phyloP scores from a whole-genome alignment of 768 basidiomycete genomes.

The Psilocybe cubensis region DNA sequence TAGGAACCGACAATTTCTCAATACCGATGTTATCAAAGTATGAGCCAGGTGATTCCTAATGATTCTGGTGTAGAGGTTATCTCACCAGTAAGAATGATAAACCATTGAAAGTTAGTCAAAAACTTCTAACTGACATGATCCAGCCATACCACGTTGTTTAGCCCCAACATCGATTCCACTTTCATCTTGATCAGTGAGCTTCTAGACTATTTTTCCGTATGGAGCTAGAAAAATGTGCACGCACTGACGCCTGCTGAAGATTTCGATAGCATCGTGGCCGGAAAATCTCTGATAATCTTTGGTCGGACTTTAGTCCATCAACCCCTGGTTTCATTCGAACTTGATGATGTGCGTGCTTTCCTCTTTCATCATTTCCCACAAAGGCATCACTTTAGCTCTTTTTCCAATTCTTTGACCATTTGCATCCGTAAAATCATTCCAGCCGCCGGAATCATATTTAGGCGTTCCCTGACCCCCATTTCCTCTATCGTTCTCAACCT shows the following conservation, averaged over 20 bases:
- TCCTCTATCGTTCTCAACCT: not conserved
- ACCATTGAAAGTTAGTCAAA: no score
- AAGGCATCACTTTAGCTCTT: not conserved
- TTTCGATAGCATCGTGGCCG: not conserved
- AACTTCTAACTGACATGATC: not conserved
- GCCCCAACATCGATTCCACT: not conserved
- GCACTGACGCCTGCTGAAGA: not conserved
- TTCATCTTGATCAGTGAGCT: not conserved
- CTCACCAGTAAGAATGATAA: no score
- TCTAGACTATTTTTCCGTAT: not conserved
- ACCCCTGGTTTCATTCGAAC: not conserved
- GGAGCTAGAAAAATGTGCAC: not conserved
- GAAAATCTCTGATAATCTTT: no score
- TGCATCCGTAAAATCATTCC: no score
- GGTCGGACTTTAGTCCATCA: not conserved
- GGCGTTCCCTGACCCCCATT: not conserved
- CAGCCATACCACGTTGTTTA: not conserved
- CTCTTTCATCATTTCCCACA: not conserved
- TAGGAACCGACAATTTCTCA: no score
- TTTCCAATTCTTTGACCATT: not conserved
- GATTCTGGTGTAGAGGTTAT: no score
- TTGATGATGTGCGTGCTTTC: not conserved
- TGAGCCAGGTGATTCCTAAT: no score
- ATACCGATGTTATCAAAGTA: no score
- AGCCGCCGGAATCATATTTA: not conserved